Conservation (phyloP, 495 filamentous ascomycete genomes). For the Aspergillus sparsus region DNA sequence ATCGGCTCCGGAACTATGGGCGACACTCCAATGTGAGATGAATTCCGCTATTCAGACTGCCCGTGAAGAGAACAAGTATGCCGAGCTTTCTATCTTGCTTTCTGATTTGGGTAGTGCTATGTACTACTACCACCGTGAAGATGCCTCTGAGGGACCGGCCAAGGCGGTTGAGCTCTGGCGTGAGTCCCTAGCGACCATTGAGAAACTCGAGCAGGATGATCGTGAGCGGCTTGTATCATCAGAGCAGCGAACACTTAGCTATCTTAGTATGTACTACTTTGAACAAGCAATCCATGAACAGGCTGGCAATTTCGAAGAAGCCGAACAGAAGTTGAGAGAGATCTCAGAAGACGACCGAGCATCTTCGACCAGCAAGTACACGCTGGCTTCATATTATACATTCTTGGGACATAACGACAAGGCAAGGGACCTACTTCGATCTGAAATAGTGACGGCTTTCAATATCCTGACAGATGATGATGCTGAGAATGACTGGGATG, state of each 20-base stretch:
- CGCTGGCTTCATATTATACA: constrained; percentile 15
- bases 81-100: constrained; percentile 8
- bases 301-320: not conserved
- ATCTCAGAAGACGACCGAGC: not conserved
- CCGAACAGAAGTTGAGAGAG: not conserved
- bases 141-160: not conserved
- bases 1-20: constrained; percentile 16
- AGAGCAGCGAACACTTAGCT: not conserved
- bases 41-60: constrained; percentile 12
- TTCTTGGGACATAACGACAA: constrained; percentile 1
- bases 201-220: not conserved
- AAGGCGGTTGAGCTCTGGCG: constrained; percentile 8
- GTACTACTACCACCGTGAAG: constrained; percentile 10
- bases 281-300: not conserved
- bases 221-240: not conserved
- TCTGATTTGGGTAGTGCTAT: constrained; percentile 10
- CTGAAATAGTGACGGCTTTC: constrained; percentile 14
- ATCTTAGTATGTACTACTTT: not conserved
- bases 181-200: constrained; percentile 4
- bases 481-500: constrained; percentile 11
- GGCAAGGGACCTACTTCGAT: constrained; percentile 12
- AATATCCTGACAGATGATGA: constrained; percentile 19
- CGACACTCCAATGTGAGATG: constrained; percentile 5
- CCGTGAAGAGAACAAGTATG: constrained; percentile 5
- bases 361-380: not conserved